These are phyloP conservation scores for Chenopodium quinoa DNA, from an alignment of 148 eudicot species.

Conservation along the genomic window DNA sequence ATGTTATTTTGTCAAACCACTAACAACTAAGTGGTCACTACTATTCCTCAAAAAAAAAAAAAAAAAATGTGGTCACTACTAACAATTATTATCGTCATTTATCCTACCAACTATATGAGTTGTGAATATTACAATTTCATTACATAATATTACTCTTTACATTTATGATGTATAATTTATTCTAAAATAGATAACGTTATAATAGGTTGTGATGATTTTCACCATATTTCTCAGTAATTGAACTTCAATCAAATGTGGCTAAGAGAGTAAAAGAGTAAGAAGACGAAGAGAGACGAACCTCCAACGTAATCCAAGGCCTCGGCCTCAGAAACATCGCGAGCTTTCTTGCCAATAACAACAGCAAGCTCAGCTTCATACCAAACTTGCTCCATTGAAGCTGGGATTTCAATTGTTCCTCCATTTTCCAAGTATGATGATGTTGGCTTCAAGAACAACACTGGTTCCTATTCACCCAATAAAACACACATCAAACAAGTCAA, in stretches of 20 bases:
- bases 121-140: too few relatives aligned
- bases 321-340: slow-evolving; percentile 85
- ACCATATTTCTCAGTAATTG: too few relatives aligned
- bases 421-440: slow-evolving; percentile 85
- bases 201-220: too few relatives aligned
- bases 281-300: slow-evolving; percentile 35
- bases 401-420: slow-evolving; percentile 93
- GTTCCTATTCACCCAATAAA: slow-evolving; percentile 47
- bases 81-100: too few relatives aligned
- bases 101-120: not conserved
- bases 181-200: too few relatives aligned
- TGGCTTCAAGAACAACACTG: slow-evolving; percentile 92
- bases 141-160: too few relatives aligned
- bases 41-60: too few relatives aligned
- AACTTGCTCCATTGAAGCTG: slow-evolving; percentile 57
- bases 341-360: slow-evolving; percentile 76
- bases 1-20: too few relatives aligned
- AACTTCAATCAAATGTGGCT: not conserved
- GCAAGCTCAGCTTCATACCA: slow-evolving; percentile 97
- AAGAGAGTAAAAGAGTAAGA: not conserved
- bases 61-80: too few relatives aligned
- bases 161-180: too few relatives aligned
- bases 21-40: too few relatives aligned
- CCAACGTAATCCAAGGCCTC: slow-evolving; percentile 85
- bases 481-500: not conserved